Evolutionary conservation across 257 asterid genomes (phyloP).

Genomic region (Avicennia marina): DNA sequence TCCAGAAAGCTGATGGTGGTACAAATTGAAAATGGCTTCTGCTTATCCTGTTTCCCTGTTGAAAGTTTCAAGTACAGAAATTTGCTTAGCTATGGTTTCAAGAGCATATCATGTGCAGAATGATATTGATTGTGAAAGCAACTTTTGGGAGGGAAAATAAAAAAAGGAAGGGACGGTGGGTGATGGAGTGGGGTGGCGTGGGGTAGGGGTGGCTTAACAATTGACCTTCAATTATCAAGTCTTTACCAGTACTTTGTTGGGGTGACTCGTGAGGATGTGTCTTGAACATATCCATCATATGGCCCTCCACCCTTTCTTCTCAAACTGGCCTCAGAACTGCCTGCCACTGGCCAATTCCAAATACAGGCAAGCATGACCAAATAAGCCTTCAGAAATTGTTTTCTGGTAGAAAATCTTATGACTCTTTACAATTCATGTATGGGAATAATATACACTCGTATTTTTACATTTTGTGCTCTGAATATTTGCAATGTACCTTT

Average conservation of each 20-base stretch:
- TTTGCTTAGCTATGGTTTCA: slow-evolving; percentile 27
- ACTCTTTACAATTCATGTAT: no score
- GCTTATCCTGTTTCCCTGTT: background rate
- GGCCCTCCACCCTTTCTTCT: slow-evolving; percentile 14
- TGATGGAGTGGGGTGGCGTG: no score
- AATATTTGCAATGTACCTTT: no score
- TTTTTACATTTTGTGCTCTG: no score
- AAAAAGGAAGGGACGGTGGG: no score
- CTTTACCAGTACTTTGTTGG: slow-evolving; percentile 25
- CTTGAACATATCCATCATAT: slow-evolving; percentile 22
- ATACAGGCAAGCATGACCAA: slow-evolving; percentile 14
- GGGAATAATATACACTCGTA: no score
- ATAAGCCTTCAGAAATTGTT: slow-evolving; percentile 7
- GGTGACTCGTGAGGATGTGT: slow-evolving; percentile 27
- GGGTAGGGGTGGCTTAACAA: slow-evolving; percentile 10
- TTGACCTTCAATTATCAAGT: slow-evolving; percentile 42
- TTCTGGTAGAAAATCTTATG: slow-evolving; percentile 19
- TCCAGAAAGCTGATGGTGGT: slow-evolving; percentile 34
- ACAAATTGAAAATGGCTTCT: slow-evolving; percentile 26
- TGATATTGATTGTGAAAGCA: slow-evolving; percentile 43
- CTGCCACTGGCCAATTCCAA: slow-evolving; percentile 36
- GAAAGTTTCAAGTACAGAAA: slow-evolving; percentile 28
- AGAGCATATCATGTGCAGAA: slow-evolving; percentile 60
- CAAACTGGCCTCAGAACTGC: slow-evolving; percentile 39
- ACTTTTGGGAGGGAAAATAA: slow-evolving; percentile 24